phyloP scores from a whole-genome alignment of 441 rosid species.

The Jatropha multifida region DNA sequence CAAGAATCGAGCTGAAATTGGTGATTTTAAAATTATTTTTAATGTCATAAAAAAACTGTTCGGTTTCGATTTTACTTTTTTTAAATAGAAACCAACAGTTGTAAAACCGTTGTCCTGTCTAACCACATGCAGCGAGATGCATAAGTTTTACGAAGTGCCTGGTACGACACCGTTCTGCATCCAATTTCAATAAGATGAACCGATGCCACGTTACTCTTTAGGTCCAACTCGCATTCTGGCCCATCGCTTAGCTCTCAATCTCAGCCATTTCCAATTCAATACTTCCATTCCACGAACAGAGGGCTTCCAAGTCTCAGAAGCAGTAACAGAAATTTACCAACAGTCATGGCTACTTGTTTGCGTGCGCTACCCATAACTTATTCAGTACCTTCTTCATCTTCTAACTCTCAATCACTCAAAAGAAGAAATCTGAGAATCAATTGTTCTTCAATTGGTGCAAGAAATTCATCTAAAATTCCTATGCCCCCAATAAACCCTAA shows the following conservation, averaged over 20 bases:
- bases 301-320: neutral
- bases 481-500: conserved; percentile 73
- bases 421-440: conserved; percentile 32
- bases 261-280: neutral
- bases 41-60: no score
- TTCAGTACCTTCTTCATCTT: conserved; percentile 33
- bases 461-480: conserved; percentile 55
- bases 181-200: neutral
- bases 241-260: neutral
- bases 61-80: no score
- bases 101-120: no score
- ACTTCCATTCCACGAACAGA: neutral
- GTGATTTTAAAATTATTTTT: no score
- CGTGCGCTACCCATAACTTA: conserved; percentile 40
- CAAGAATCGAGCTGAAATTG: no score
- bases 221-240: neutral
- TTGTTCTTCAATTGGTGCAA: conserved; percentile 31
- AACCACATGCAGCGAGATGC: no score
- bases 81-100: no score
- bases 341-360: conserved; percentile 50
- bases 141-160: neutral
- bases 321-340: neutral
- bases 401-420: conserved; percentile 31
- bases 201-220: neutral
- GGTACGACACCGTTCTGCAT: neutral